Evolutionary conservation across 2,329 filamentous ascomycete species (phyloP), one percentile per base, ranked within the genome.

Genomic region (Claviceps cyperi): DNA sequence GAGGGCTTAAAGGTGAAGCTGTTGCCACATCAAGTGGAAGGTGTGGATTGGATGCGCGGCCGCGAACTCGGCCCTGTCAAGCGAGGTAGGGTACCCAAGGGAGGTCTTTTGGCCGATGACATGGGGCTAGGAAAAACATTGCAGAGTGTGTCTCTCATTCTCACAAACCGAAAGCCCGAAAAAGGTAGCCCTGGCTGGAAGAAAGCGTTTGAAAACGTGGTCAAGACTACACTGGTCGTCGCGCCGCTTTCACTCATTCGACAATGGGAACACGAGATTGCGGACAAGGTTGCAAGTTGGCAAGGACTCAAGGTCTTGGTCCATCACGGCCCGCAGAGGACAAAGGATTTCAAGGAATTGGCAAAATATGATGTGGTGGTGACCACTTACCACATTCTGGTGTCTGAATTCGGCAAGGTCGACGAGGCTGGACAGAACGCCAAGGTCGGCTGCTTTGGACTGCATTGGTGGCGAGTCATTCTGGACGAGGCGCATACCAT

Each of bases 41-140:
- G 92, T 58, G 84, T 97, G 1, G 80, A 83, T 51, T 98, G 92
- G 91, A 95, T 98, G 88, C 83, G 78, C 50, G 86, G 90, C 52
- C 88, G 94, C 59, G 92, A 98, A 67, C 81, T 88, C 11, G 90
- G 91, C 2, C 81, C 81, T 17, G 81, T 86, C 53, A 95, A 92
- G 69, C 84, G 83, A 58, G 86, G 86, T 52, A 78, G 71, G 54
- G 77, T 94, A 9, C 89, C 91, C 32, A 92, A 94, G 58, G 92
- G 92, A 37, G 92, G 92, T 17, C 94, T 98, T 55, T 76, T 98
- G 37, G 92, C 92, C 17, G 92, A 98, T 60, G 92, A 98, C 63
- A 94, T 97, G 91, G 91, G 91, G 56, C 72, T 97, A 14, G 92
- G 92, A 52, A 98, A 98, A 73, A 98, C 92, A 0, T 77, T 98